These are phyloP conservation scores for Cercis canadensis DNA, from an alignment of 306 rosid species.

Conservation along the genomic window DNA sequence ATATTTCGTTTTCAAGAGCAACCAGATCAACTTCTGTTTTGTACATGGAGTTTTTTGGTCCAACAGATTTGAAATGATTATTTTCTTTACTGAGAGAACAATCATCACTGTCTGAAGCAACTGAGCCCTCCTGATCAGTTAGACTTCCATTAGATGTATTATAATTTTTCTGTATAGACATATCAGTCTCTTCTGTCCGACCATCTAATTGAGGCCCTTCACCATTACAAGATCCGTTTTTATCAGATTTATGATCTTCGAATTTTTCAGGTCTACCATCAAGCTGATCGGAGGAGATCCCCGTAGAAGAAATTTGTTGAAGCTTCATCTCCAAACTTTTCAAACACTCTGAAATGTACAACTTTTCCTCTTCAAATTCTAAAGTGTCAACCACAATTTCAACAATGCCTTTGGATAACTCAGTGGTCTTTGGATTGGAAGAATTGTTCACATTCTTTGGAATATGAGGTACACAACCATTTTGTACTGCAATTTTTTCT, in stretches of 20 bases:
- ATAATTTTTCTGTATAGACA: conserved; percentile 32
- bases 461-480: conserved; percentile 28
- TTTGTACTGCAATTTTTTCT: conserved; percentile 39
- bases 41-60: conserved; percentile 29
- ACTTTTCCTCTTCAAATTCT: conserved; percentile 75
- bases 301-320: conserved; percentile 38
- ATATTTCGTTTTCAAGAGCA: conserved; percentile 68
- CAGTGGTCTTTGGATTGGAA: conserved; percentile 38
- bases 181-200: conserved; percentile 42
- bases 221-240: conserved; percentile 41
- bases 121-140: conserved; percentile 39
- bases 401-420: conserved; percentile 40
- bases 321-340: conserved; percentile 68
- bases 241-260: conserved; percentile 37
- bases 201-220: conserved; percentile 47
- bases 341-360: conserved; percentile 63
- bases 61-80: conserved; percentile 21
- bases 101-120: conserved; percentile 38
- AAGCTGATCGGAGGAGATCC: conserved; percentile 29
- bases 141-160: conserved; percentile 41
- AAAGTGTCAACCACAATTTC: conserved; percentile 42
- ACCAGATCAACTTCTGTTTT: conserved; percentile 45
- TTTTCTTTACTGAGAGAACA: conserved; percentile 43
- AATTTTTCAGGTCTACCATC: conserved; percentile 42
- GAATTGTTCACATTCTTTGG: conserved; percentile 22